Conservation (phyloP, 176 grass and related monocot genomes). For the Avena atlantica region DNA sequence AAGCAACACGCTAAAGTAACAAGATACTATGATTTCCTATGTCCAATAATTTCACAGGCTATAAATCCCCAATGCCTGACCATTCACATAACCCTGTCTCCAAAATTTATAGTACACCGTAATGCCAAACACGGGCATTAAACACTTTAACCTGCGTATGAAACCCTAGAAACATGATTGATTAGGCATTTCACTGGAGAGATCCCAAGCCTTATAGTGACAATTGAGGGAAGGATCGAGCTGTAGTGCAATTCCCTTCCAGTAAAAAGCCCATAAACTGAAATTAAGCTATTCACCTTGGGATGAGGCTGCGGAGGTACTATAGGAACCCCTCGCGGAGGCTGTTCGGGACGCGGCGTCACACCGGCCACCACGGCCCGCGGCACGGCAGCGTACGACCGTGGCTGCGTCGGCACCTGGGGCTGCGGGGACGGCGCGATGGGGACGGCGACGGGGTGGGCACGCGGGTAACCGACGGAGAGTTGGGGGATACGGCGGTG, state of each 20-base stretch:
- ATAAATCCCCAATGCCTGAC: background rate
- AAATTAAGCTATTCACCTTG: constrained; percentile 52
- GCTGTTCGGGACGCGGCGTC: constrained; percentile 33
- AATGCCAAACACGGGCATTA: constrained; percentile 5
- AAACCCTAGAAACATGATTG: background rate
- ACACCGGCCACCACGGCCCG: constrained; percentile 33
- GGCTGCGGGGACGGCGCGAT: constrained; percentile 33
- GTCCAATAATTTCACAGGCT: background rate
- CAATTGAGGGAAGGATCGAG: background rate
- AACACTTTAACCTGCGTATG: background rate
- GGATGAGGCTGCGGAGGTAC: constrained; percentile 43
- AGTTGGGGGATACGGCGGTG: constrained; percentile 32
- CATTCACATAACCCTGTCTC: background rate
- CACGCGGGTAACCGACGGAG: constrained; percentile 31
- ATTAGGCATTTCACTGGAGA: background rate
- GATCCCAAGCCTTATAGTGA: background rate
- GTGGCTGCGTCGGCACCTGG: constrained; percentile 33
- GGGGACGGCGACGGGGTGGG: constrained; percentile 52
- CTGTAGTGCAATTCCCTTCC: background rate
- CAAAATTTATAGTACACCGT: background rate
- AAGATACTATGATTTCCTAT: background rate
- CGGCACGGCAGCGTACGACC: constrained; percentile 33
- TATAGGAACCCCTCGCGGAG: constrained; percentile 50
- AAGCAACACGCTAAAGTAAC: background rate
- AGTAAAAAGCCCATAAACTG: background rate